Evolutionary conservation across 2,329 filamentous ascomycete genomes (phyloP).

Genomic region (Claviceps humidiphila): DNA sequence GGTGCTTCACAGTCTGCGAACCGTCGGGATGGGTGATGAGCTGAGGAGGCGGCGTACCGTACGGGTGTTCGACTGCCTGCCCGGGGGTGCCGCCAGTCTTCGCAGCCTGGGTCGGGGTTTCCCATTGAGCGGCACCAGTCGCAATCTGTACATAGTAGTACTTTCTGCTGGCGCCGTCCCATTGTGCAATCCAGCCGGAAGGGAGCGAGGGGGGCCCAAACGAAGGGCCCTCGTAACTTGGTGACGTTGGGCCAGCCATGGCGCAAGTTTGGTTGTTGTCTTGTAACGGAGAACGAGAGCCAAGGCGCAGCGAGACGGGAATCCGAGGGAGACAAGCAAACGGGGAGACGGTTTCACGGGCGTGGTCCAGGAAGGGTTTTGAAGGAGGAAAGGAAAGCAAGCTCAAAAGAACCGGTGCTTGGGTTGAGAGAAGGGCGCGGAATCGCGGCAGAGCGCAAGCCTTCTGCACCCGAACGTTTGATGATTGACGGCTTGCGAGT

Average conservation of each 20-base stretch:
- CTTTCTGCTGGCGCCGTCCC: slow-evolving; percentile 50
- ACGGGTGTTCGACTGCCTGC: slow-evolving; percentile 45
- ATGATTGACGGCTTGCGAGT: too few species aligned
- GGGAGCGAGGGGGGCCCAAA: slow-evolving; percentile 48
- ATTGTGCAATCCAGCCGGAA: slow-evolving; percentile 56
- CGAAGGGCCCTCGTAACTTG: slow-evolving; percentile 44
- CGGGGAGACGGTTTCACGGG: too few species aligned
- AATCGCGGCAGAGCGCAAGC: slow-evolving; percentile 1
- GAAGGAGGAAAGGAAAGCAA: too few species aligned
- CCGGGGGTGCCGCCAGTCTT: slow-evolving; percentile 48
- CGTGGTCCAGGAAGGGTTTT: too few species aligned
- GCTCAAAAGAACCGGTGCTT: not conserved
- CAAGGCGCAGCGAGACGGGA: not conserved
- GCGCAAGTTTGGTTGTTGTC: slow-evolving; percentile 4
- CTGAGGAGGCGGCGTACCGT: slow-evolving; percentile 42
- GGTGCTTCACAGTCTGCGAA: slow-evolving; percentile 45
- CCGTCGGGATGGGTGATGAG: slow-evolving; percentile 51
- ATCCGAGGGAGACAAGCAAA: not conserved
- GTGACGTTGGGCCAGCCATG: slow-evolving; percentile 46
- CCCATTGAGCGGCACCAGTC: slow-evolving; percentile 61
- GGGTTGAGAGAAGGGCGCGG: slow-evolving; percentile 1
- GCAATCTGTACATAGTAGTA: slow-evolving; percentile 63
- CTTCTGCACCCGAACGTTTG: not conserved
- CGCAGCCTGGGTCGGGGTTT: slow-evolving; percentile 52
- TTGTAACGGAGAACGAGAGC: not conserved